These are phyloP conservation scores for Metschnikowia santaceciliae DNA, from an alignment of 805 yeast species.

Conservation along the genomic window DNA sequence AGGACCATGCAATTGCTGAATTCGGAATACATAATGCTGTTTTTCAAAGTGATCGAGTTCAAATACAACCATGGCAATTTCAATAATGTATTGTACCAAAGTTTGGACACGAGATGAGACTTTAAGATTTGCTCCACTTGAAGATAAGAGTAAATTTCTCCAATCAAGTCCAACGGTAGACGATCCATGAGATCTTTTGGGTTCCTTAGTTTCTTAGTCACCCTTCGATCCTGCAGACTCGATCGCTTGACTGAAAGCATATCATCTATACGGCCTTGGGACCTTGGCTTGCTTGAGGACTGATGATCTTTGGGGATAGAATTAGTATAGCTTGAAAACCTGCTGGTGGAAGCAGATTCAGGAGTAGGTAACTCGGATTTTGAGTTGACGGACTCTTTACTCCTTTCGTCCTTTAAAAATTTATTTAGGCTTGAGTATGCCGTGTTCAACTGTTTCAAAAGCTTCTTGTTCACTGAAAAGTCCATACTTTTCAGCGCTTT, in stretches of 20 bases:
- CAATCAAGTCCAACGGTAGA: constrained; percentile 31
- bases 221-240: neutral
- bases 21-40: constrained; percentile 25
- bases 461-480: constrained; percentile 29
- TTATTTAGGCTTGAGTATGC: constrained; percentile 23
- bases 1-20: constrained; percentile 27
- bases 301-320: neutral
- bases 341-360: neutral
- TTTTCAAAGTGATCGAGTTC: constrained; percentile 21
- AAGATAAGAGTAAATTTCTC: constrained; percentile 22
- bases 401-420: constrained; percentile 17
- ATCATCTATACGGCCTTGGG: constrained; percentile 12
- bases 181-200: constrained; percentile 25
- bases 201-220: neutral
- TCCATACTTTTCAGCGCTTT: constrained; percentile 24
- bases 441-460: constrained; percentile 24
- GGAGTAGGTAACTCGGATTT: neutral
- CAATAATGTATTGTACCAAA: constrained; percentile 30
- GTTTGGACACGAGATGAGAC: constrained; percentile 31
- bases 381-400: neutral
- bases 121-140: constrained; percentile 20
- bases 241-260: constrained; percentile 20
- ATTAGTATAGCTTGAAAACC: neutral
- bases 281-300: neutral
- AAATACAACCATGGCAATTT: constrained; percentile 26